Percentiles rank a stretch among this genome's conserved stretches.
phyloP scores from a whole-genome alignment of 176 grass and related monocot genomes.

The Juncus inflexus region DNA sequence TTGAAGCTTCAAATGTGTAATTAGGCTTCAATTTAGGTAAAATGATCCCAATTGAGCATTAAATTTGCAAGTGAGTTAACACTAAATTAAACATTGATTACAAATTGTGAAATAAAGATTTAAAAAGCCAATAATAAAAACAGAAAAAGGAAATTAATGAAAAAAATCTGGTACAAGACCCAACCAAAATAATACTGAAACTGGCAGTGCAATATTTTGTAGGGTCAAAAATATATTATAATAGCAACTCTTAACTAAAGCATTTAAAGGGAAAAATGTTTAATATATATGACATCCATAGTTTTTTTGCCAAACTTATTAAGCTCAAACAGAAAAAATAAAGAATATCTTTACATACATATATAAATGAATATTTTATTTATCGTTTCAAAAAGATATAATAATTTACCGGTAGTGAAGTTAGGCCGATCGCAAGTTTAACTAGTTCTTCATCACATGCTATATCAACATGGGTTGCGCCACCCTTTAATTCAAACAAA shows the following conservation, averaged over 20 bases:
- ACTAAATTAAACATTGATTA: not conserved
- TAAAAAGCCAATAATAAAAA: too few relatives aligned
- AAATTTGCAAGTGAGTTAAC: constrained; percentile 3
- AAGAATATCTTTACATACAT: not conserved
- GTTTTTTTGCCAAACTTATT: too few relatives aligned
- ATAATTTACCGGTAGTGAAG: constrained; percentile 72
- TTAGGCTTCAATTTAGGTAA: too few relatives aligned
- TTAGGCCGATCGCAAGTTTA: constrained; percentile 68
- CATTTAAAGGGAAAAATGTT: too few relatives aligned
- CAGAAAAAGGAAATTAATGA: too few relatives aligned
- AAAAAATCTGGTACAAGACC: too few relatives aligned
- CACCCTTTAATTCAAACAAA: constrained; percentile 54
- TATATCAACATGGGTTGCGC: constrained; percentile 97
- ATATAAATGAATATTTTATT: not conserved
- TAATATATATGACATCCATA: too few relatives aligned
- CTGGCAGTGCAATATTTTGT: too few relatives aligned
- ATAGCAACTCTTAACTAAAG: too few relatives aligned
- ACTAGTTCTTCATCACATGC: constrained; percentile 74
- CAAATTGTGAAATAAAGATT: not conserved
- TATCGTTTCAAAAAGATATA: not conserved
- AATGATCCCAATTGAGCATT: not conserved
- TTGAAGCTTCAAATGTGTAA: too few relatives aligned
- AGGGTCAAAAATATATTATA: too few relatives aligned
- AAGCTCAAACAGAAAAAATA: not conserved
- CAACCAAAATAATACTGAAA: too few relatives aligned